Conservation (phyloP, 2,329 filamentous ascomycete species). For the Colletotrichum echinochloae region DNA sequence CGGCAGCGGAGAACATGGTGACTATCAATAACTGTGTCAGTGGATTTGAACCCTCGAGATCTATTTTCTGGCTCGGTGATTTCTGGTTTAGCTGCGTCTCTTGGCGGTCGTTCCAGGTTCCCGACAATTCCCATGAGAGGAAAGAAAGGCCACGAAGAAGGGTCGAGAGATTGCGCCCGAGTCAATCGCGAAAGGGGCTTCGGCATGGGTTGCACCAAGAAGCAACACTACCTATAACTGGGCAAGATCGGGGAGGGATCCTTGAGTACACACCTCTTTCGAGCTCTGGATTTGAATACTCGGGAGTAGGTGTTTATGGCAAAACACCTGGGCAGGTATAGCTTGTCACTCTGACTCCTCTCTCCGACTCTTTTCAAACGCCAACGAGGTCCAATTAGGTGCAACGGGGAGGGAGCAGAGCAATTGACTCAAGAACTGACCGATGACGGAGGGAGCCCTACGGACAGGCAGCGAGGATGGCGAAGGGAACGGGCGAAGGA, state of each 20-base stretch:
- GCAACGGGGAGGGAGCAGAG: conserved; percentile 25
- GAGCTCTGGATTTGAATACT: neutral
- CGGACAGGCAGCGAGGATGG: neutral
- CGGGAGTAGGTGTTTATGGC: neutral
- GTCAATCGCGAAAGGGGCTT: conserved; percentile 15
- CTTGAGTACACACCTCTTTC: conserved; percentile 25
- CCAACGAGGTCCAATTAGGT: conserved; percentile 14
- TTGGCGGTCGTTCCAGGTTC: neutral
- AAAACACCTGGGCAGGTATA: conserved; percentile 6
- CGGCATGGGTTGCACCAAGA: neutral
- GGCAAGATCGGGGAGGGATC: neutral
- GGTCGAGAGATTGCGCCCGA: neutral
- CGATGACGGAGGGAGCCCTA: neutral
- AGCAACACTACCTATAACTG: neutral
- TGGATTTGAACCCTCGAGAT: neutral
- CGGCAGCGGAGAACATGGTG: conserved; percentile 58
- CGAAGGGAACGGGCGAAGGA: neutral
- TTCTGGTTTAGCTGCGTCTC: neutral
- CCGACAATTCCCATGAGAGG: neutral
- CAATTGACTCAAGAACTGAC: conserved; percentile 23
- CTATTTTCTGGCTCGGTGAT: too few species aligned
- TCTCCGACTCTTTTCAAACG: conserved; percentile 1
- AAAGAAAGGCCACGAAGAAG: neutral
- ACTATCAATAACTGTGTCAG: conserved; percentile 16
- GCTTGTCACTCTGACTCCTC: conserved; percentile 10